phyloP scores from a whole-genome alignment of 2,329 filamentous ascomycete genomes.

The Beauveria rudraprayagi region DNA sequence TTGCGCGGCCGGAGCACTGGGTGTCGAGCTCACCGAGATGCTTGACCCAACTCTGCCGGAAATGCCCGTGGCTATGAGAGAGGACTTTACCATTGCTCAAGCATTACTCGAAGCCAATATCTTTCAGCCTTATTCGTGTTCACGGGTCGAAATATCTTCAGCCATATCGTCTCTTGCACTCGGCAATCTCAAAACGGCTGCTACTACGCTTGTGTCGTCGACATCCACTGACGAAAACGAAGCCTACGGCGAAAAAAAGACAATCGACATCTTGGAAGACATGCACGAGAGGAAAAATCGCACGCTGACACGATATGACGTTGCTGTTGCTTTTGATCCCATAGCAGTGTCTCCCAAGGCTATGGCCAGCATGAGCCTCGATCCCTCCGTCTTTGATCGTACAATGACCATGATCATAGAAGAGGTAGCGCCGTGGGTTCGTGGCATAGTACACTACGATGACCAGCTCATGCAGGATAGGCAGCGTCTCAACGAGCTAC shows the following conservation, averaged over 20 bases:
- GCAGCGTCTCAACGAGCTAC: constrained; percentile 50
- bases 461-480: constrained; percentile 61
- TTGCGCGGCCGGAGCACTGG: constrained; percentile 42
- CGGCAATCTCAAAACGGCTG: constrained; percentile 12
- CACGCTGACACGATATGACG: constrained; percentile 40
- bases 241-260: constrained; percentile 21
- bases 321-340: constrained; percentile 52
- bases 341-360: constrained; percentile 45
- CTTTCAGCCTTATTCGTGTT: constrained; percentile 21
- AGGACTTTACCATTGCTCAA: constrained; percentile 44
- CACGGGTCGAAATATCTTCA: constrained; percentile 21
- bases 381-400: constrained; percentile 70
- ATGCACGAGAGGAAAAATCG: constrained; percentile 23
- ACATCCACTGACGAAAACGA: not conserved
- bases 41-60: constrained; percentile 58
- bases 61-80: constrained; percentile 36
- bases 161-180: constrained; percentile 24
- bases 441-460: constrained; percentile 74
- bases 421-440: constrained; percentile 86
- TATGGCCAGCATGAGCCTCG: constrained; percentile 35
- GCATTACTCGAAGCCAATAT: constrained; percentile 39
- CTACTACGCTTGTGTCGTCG: constrained; percentile 20
- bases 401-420: constrained; percentile 55
- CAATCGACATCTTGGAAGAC: constrained; percentile 29
- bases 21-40: constrained; percentile 34